Evolutionary conservation across 495 filamentous ascomycete genomes (phyloP), one percentile per base, ranked within the genome.

Genomic region (Astrothelium subdiscretum): DNA sequence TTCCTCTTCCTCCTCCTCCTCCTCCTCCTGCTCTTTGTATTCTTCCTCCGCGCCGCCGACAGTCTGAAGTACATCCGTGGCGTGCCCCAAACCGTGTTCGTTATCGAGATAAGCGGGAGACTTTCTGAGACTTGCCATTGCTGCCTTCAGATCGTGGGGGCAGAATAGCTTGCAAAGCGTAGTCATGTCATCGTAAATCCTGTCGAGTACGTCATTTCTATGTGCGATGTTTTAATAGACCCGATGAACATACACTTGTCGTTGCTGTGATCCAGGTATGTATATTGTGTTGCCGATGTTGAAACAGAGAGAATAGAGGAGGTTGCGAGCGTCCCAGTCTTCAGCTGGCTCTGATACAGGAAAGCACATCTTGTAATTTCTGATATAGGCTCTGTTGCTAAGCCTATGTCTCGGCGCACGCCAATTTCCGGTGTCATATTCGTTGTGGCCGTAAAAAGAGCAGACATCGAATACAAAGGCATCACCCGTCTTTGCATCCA

Each of bases 261-360:
- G 62, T 43, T 63, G 62, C 12, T 63, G 31, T 24, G 65, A 67
- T 18, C 69, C 67, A 42, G 70, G 70, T 42, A 72, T 71, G n/a
- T 66, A 64, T 6, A 71, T 69, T 8, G 66, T 57, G 58, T 69
- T 66, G 27, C 62, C 67, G 42, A 71, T 67, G 54, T 71, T 72
- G 61, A 71, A 72, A 13, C 63, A 65, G 32, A 72, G 59, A 8
- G 65, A 68, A 44, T 71, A 72, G 26, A 72, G 67, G 20, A 66
- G 29, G 52, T 72, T 71, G 18, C 69, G 61, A 2, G 63, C 59
- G 59, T 69, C 69, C 68, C 69, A 70, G 11, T 70, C 69, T 20
- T 69, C 66, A 31, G 66, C 64, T 3, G 63, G 70, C 29, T 59
- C 60, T 13, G 67, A 71, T 2, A 65, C 69, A 15, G 70, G 69